Evolutionary conservation across 2,329 filamentous ascomycete species (phyloP), one percentile per base, ranked within the genome.

Genomic region (Teratosphaeria pseudoeucalypti): DNA sequence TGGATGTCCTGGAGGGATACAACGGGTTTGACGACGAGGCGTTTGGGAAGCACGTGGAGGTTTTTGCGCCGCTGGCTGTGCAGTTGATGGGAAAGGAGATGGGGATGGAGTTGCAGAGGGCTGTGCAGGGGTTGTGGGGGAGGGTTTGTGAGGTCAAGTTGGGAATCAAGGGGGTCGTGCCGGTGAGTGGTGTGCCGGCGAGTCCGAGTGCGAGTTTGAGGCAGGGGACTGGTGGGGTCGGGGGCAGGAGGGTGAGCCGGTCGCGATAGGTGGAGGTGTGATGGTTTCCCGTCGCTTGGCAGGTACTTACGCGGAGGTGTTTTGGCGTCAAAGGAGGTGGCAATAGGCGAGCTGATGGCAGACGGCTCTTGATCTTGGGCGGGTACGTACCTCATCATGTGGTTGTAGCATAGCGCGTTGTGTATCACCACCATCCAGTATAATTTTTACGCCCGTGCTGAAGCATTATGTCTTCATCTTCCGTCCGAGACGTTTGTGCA

Each of bases 1-100:
- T 99, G 19, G 94, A 96, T 71, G 94, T 99, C 9, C 80, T 99
- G 10, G 92, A 99, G 70, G 94, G 94, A 1, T 97, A 92, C 72
- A 86, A 86, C 0, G 87, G 85, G 6, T 96, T 97, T 77, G 89
- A 90, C 0, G 81, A 84, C 19, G 81, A 85, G 27, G 89, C 89
- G 52, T 99, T 99, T 68, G 83, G 83, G 58, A 85, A 86, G 60
- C 86, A 97, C 67, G 82, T 96, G 7, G 79, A 83, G 54, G 85
- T 85, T 3, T 97, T 99, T 73, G 96, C 96, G 70, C 90, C 92
- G 2, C 78, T 96, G 16, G 84, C 86, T 3, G 85, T 97, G 0
- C 91, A 95, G 57, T 77, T 99, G 16, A 78, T 99, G 58, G 84
- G 82, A 63, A 89, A 90, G 62, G 92, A 97, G 65, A 81, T 96